phyloP scores from a whole-genome alignment of 768 basidiomycete genomes.

The Trametes sanguinea region DNA sequence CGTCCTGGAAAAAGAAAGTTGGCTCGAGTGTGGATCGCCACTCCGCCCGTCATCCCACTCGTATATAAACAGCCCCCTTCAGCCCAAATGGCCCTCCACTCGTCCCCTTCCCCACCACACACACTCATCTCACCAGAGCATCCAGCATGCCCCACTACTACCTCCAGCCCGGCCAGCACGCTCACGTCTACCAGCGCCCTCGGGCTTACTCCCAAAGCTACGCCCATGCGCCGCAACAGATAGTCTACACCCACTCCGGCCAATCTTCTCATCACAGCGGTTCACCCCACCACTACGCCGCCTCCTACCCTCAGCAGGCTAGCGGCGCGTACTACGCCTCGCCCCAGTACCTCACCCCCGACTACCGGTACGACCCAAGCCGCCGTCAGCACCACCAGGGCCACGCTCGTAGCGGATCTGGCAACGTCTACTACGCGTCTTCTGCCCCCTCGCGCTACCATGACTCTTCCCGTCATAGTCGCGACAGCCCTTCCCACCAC shows the following conservation, averaged over 20 bases:
- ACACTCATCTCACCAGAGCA: not conserved
- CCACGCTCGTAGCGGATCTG: slow-evolving; percentile 23
- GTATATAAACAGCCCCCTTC: not conserved
- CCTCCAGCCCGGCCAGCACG: slow-evolving; percentile 26
- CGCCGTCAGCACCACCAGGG: slow-evolving; percentile 23
- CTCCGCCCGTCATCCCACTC: slow-evolving; percentile 8
- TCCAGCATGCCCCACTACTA: slow-evolving; percentile 31
- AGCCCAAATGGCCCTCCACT: not conserved
- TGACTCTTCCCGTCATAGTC: slow-evolving; percentile 8
- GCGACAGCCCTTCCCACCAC: slow-evolving; percentile 7
- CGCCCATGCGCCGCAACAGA: slow-evolving; percentile 26
- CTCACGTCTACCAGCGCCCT: slow-evolving; percentile 26
- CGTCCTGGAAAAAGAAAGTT: not conserved
- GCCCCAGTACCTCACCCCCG: slow-evolving; percentile 17
- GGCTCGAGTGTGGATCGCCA: slow-evolving; percentile 8
- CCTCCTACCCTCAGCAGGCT: slow-evolving; percentile 14
- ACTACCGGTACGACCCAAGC: slow-evolving; percentile 19
- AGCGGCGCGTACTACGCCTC: slow-evolving; percentile 21
- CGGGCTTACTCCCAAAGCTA: slow-evolving; percentile 25
- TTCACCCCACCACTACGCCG: slow-evolving; percentile 12
- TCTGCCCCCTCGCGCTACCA: slow-evolving; percentile 14
- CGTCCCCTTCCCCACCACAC: not conserved
- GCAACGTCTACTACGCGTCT: slow-evolving; percentile 20
- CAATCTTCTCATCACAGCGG: slow-evolving; percentile 11
- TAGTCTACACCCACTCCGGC: slow-evolving; percentile 24